Conservation (phyloP, 208 protist species). For the Leptomonas seymouri region DNA sequence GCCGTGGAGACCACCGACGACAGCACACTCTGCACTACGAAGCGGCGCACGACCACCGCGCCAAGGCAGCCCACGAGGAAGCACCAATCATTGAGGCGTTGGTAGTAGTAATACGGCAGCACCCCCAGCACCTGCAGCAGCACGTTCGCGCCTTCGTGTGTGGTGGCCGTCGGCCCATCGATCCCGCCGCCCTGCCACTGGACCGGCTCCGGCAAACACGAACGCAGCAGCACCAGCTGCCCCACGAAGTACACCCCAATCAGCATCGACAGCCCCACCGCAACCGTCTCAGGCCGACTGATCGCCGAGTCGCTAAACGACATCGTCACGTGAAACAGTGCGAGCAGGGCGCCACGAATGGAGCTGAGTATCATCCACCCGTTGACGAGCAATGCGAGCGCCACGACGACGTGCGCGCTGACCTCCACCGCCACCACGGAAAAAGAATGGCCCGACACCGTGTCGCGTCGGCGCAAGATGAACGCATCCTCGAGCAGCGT, state of each 20-base stretch:
- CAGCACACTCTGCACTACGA: constrained; percentile 40
- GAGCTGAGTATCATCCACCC: constrained; percentile 67
- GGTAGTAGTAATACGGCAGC: constrained; percentile 69
- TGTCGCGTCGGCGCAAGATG: constrained; percentile 26
- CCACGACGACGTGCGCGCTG: constrained; percentile 36
- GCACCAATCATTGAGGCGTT: constrained; percentile 69
- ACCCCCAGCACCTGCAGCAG: constrained; percentile 44
- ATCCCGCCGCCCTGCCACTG: not conserved
- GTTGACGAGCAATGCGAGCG: constrained; percentile 68
- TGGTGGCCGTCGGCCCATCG: not conserved
- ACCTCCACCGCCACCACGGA: constrained; percentile 36
- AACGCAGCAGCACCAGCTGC: constrained; percentile 70
- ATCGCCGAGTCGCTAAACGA: constrained; percentile 53
- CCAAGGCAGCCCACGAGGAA: constrained; percentile 49
- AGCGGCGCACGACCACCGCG: constrained; percentile 43
- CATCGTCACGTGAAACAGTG: constrained; percentile 73
- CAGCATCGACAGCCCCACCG: constrained; percentile 60
- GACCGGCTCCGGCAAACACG: constrained; percentile 35
- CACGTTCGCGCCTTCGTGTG: constrained; percentile 27
- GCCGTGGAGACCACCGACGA: constrained; percentile 30
- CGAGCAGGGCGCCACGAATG: constrained; percentile 79
- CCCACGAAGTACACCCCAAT: constrained; percentile 79
- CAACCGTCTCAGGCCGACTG: constrained; percentile 62
- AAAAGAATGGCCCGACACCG: constrained; percentile 9
- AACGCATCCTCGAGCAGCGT: constrained; percentile 45